Conservation (phyloP, 2,329 filamentous ascomycete genomes). For the Clonostachys rhizophaga region DNA sequence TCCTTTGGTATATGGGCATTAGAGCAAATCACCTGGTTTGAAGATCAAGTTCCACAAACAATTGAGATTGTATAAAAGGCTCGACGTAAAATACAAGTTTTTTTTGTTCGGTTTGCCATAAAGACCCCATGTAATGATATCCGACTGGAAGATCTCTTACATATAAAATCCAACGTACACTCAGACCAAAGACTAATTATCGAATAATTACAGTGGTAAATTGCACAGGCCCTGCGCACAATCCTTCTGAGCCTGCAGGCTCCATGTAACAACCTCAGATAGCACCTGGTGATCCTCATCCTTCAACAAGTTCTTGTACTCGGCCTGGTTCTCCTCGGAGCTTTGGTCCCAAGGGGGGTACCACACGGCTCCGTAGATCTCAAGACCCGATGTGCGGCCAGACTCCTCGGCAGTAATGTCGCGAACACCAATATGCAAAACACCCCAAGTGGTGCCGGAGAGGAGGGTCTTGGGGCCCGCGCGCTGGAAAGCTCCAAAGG, state of each 20-base stretch:
- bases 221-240: neutral
- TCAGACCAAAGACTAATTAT: too few species aligned
- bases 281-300: constrained; percentile 1
- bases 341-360: neutral
- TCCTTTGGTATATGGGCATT: too few species aligned
- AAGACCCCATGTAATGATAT: too few species aligned
- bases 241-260: constrained; percentile 1
- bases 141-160: too few species aligned
- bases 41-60: too few species aligned
- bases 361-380: neutral
- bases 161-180: too few species aligned
- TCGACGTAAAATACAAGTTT: too few species aligned
- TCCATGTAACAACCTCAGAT: neutral
- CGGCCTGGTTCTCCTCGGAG: neutral
- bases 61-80: too few species aligned
- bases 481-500: neutral
- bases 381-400: neutral
- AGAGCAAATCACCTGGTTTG: too few species aligned
- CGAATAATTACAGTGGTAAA: too few species aligned
- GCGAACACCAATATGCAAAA: constrained; percentile 1
- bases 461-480: neutral
- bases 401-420: neutral
- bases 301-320: neutral
- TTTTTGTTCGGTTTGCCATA: too few species aligned
- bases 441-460: neutral